phyloP scores from a whole-genome alignment of 148 eudicot species.

The Selenicereus undatus region DNA sequence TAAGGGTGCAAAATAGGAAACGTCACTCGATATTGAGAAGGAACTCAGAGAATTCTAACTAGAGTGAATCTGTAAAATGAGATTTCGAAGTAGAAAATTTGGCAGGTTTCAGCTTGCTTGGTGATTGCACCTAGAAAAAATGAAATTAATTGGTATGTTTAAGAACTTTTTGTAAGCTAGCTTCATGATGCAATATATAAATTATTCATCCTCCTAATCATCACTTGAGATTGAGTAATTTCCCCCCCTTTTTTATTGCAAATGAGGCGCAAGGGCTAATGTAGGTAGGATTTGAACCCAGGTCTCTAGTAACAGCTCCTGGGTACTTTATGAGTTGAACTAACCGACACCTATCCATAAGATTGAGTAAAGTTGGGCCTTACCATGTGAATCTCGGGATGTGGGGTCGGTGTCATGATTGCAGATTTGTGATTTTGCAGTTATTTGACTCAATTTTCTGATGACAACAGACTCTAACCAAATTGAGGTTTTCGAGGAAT shows the following conservation, averaged over 20 bases:
- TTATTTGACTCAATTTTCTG: slow-evolving; percentile 15
- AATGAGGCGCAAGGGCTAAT: too few relatives aligned
- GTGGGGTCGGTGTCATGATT: background rate
- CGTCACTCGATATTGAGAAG: background rate
- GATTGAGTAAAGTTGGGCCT: background rate
- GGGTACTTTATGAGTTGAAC: too few relatives aligned
- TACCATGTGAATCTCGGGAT: background rate
- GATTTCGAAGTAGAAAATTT: background rate
- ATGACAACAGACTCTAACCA: slow-evolving; percentile 72
- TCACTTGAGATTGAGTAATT: background rate
- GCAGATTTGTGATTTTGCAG: background rate
- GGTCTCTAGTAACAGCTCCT: too few relatives aligned
- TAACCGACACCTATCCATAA: too few relatives aligned
- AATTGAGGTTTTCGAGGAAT: slow-evolving; percentile 84
- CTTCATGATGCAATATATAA: background rate
- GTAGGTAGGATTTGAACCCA: too few relatives aligned
- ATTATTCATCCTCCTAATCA: background rate
- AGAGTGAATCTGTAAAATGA: background rate
- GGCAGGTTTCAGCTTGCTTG: background rate
- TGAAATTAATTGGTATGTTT: background rate
- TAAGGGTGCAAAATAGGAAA: background rate
- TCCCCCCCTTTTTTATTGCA: too few relatives aligned
- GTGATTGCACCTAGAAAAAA: background rate
- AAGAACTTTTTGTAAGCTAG: background rate
- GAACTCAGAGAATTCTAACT: background rate